Evolutionary conservation across 2,329 filamentous ascomycete species (phyloP), one percentile per base, ranked within the genome.

Genomic region (Apiospora arundinis): DNA sequence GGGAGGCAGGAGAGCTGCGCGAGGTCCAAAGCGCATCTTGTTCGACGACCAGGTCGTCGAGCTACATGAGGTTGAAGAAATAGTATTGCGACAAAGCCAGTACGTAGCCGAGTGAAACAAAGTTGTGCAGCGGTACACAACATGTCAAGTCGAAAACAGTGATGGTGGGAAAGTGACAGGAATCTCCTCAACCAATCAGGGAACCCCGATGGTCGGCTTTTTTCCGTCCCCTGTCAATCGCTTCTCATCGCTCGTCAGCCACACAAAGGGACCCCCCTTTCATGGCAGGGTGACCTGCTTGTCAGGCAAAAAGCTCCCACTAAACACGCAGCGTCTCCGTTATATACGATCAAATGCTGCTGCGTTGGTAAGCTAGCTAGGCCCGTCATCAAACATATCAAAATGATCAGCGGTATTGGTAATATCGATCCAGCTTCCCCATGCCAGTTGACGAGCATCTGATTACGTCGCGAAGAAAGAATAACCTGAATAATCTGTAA

Each of bases 141-240:
- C 42, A 45, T 16, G 12, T 6, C 56, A 63, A 16, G 32, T 23
- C 56, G 21, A 40, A 49, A 63, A 63, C 32, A 63, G 56, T 63
- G 56, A 63, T 63, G n/a, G 32, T 63, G 56, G 32, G 28, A 60
- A 63, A 63, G 56, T 63, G 56, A 63, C 56, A 63, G 56, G 37
- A 40, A 12, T 32, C 25, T 6, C 28, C 25, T 60, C 2, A 8
- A 6, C 56, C 56, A 63, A 63, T 63, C 56, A 63, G 9, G 5
- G 4, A 11, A 3, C 21, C 32, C 2, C 56, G 56, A 63, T 63
- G 56, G 32, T n/a, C 56, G 56, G 56, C 56, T 12, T 40, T 40
- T 63, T 40, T 28, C 56, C 56, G 56, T 63, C 32, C 56, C 32
- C 28, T 40, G 56, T 23, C 32, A 21, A 63, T 63, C 56, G 56